Conservation (phyloP, 257 asterid genomes). For the Thymus quinquecostatus region DNA sequence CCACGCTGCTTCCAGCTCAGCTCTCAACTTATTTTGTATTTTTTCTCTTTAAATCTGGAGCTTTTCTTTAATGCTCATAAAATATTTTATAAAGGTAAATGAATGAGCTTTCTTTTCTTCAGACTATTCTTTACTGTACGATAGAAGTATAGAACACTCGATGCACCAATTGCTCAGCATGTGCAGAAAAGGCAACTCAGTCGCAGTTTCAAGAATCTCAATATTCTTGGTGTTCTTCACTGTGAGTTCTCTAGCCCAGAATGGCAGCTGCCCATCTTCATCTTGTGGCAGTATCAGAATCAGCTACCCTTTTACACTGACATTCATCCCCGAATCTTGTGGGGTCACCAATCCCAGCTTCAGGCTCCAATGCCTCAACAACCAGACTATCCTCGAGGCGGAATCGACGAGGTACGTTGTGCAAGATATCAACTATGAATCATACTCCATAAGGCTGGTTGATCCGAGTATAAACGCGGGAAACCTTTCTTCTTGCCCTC, state of each 20-base stretch:
- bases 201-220: slow-evolving; percentile 29
- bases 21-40: too few relatives aligned
- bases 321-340: slow-evolving; percentile 35
- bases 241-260: slow-evolving; percentile 36
- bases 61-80: too few relatives aligned
- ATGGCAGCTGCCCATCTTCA: slow-evolving; percentile 38
- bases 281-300: slow-evolving; percentile 50
- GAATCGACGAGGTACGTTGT: slow-evolving; percentile 37
- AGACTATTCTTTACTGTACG: too few relatives aligned
- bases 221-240: slow-evolving; percentile 32
- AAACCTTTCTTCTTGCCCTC: slow-evolving; percentile 47
- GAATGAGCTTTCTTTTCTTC: not conserved
- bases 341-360: slow-evolving; percentile 40
- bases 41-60: too few relatives aligned
- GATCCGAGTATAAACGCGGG: slow-evolving; percentile 40
- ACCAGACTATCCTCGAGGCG: slow-evolving; percentile 35
- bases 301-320: slow-evolving; percentile 46
- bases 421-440: slow-evolving; percentile 42
- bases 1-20: too few relatives aligned
- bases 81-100: too few relatives aligned
- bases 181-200: slow-evolving; percentile 15
- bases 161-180: not conserved
- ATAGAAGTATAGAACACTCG: too few relatives aligned
- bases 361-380: slow-evolving; percentile 42
- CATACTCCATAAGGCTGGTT: slow-evolving; percentile 39